Base-by-base conservation (phyloP, 2,329 filamentous ascomycete genomes). In the Gaeumannomyces tritici region DNA sequence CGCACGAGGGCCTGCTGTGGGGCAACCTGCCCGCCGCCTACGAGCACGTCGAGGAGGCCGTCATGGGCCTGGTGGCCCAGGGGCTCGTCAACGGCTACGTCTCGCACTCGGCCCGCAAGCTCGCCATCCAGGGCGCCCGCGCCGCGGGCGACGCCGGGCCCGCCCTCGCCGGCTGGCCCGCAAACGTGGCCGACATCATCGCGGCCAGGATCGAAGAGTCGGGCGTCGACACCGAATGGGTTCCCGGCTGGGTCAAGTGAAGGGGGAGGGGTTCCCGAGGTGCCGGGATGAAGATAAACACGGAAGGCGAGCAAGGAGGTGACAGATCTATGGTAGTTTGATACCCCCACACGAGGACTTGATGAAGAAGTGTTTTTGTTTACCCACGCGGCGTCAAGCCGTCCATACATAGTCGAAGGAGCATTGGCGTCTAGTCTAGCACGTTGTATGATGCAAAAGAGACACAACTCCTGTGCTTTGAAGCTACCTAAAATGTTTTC, bases 51-150 rank as follows among this genome's bases (percentile, higher is more conserved):
- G 91, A 96, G 74, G 86, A 86, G 57, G 86, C 90, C 59, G 81
- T 96, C 15, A 85, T 89, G 0, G 88, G 87, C 13, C 81, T 97
- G 15, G 83, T 96, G 26, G 85, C 89, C 60, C 90, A 96, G 73
- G 90, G 89, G 0, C 78, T 96, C 28, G 80, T 97, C 71, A 86
- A 88, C 67, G 93, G 93, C 1, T 97, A 93, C 70, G 83, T 97
- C 31, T 90, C 89, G 21, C 91, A 96, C 69, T 83, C 83, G 29
- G 86, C 87, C 70, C 83, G 83, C 56, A 87, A 89, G 59, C 92
- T 97, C 70, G 92, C 91, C 15, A 90, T 97, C 56, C 85, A 89
- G 61, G 92, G 93, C 3, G 86, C 89, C 28, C 89, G 87, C 77
- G 82, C 88, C 0, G 59, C 35, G 3, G n/a, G 18, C 8, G 42